A percentile compares a stretch with the other conserved stretches of the same genome.
phyloP scores from a whole-genome alignment of 2,329 filamentous ascomycete genomes.

The Ophiostoma himal-ulmi region DNA sequence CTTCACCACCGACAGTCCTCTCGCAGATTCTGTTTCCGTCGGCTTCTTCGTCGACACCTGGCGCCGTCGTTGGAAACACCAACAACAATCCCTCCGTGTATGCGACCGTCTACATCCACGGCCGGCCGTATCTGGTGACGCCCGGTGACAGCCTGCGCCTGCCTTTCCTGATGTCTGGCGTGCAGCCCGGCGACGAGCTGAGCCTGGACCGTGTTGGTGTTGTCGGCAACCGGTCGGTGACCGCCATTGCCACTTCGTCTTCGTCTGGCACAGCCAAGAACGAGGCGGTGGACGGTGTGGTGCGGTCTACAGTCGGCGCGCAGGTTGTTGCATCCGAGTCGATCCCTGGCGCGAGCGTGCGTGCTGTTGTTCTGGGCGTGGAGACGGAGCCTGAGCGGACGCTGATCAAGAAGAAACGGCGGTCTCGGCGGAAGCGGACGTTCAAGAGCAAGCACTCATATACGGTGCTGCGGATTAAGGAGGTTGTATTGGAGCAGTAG shows the following conservation, averaged over 20 bases:
- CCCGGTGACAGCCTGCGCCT: slow-evolving; percentile 69
- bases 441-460: slow-evolving; percentile 87
- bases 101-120: slow-evolving; percentile 73
- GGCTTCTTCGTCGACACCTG: neutral
- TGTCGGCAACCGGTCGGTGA: slow-evolving; percentile 61
- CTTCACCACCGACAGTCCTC: slow-evolving; percentile 6
- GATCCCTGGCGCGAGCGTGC: slow-evolving; percentile 23
- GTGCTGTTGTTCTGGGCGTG: slow-evolving; percentile 71
- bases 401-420: slow-evolving; percentile 77
- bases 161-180: slow-evolving; percentile 71
- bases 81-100: slow-evolving; percentile 41
- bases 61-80: neutral
- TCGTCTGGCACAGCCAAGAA: neutral
- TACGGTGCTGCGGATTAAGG: slow-evolving; percentile 78
- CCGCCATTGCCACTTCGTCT: slow-evolving; percentile 17
- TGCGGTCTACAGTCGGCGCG: slow-evolving; percentile 8
- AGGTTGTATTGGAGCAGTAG: slow-evolving; percentile 35
- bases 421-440: slow-evolving; percentile 64
- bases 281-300: neutral
- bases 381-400: slow-evolving; percentile 73
- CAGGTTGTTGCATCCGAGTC: slow-evolving; percentile 6
- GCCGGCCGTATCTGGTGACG: slow-evolving; percentile 72
- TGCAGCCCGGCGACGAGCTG: slow-evolving; percentile 74
- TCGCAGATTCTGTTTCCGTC: slow-evolving; percentile 18
- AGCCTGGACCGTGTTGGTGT: slow-evolving; percentile 79